Base-by-base conservation (phyloP, 345 rosid species). In the Gossypium raimondii region DNA sequence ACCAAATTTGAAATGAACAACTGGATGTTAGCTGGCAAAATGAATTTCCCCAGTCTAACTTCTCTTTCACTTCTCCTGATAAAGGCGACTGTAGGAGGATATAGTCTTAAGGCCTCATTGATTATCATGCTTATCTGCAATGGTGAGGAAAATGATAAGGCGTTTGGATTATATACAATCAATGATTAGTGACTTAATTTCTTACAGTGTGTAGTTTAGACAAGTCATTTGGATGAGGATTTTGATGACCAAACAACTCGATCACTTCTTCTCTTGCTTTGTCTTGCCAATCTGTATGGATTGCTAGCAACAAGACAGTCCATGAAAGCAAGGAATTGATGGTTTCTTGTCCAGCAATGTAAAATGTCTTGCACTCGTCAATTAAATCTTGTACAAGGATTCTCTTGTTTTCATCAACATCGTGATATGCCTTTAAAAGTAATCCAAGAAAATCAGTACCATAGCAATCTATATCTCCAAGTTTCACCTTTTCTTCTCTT, bases 341-440 rank as follows among this genome's bases (percentile, higher is more conserved):
- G 5, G 85, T 84, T 64, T 81, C 87, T 2, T 78, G 87, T 25
- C 87, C 84, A 16, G 71, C 86, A 57, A 81, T 17, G 70, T 80
- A 82, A 75, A 82, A 82, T 24, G 79, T 80, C 78, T 78, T 84
- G 67, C 89, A 84, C 73, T 86, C 82, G 44, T 80, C 83, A 2
- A 86, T 55, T 76, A 84, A 10, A 65, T 86, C 86, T 38, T 82
- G 76, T 9, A 81, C 2, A 4, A 80, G 43, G 51, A 84, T 53
- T 56, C 67, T 80, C 64, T 45, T 78, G 7, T 65, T 75, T 66
- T 67, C 64, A 38, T 80, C 82, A 4, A 53, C 25, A 62, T 73
- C 70, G 1, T 84, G 70, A 57, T 82, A 60, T n/a, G 80, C 83
- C 34, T 58, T 63, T 7, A 81, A 0, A 25, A 81, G 78, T 16